These are phyloP conservation scores for Mycena citricolor DNA, from an alignment of 1,284 basidiomycete genomes.

Conservation along the genomic window DNA sequence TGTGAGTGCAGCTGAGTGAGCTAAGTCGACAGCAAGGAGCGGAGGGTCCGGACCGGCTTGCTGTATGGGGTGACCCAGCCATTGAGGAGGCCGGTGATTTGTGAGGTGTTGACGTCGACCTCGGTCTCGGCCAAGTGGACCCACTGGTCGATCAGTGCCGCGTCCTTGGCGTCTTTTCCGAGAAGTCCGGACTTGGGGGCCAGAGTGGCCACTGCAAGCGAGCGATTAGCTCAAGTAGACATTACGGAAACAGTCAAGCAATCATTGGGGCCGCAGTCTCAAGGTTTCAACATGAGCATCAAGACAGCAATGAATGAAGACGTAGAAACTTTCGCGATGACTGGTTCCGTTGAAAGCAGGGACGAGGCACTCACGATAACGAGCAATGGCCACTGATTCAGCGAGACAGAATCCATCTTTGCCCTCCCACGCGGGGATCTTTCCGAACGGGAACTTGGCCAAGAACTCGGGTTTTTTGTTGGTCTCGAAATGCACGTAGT, in stretches of 20 bases:
- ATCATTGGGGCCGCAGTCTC: conserved; percentile 29
- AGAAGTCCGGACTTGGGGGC: conserved; percentile 46
- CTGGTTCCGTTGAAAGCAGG: conserved; percentile 25
- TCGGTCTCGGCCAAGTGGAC: conserved; percentile 43
- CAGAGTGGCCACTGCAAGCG: conserved; percentile 57
- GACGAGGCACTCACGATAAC: conserved; percentile 72
- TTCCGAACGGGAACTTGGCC: conserved; percentile 79
- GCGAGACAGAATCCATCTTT: conserved; percentile 79
- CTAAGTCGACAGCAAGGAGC: background rate
- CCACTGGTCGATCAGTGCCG: conserved; percentile 50
- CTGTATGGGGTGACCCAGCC: conserved; percentile 48
- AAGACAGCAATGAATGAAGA: conserved; percentile 64
- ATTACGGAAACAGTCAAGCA: background rate
- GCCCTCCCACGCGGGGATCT: conserved; percentile 82
- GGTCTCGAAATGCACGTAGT: conserved; percentile 66
- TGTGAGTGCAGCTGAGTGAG: background rate
- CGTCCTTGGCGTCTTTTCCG: conserved; percentile 37
- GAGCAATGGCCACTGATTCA: conserved; percentile 82
- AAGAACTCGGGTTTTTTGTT: conserved; percentile 77
- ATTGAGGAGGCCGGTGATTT: conserved; percentile 44
- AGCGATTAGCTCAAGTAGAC: background rate
- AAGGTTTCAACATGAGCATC: conserved; percentile 58
- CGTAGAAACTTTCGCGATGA: conserved; percentile 31
- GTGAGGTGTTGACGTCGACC: conserved; percentile 32
- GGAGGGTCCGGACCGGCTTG: conserved; percentile 53